These are phyloP conservation scores for Prunus fruticosa DNA, from an alignment of 306 rosid genomes.

Conservation along the genomic window DNA sequence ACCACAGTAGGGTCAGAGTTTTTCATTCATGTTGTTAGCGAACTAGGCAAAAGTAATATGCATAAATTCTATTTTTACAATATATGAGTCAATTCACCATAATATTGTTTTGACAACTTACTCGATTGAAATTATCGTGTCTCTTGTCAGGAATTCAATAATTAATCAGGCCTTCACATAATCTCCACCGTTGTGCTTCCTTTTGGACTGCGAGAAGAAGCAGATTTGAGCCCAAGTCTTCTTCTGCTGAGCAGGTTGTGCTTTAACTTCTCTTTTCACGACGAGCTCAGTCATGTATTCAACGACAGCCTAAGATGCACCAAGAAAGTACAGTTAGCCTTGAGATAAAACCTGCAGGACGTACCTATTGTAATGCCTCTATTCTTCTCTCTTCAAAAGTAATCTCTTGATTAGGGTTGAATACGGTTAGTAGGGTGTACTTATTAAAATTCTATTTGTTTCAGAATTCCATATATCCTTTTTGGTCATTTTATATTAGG, in stretches of 20 bases:
- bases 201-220: constrained; percentile 67
- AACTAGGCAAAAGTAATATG: constrained; percentile 24
- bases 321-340: constrained; percentile 20
- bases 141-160: constrained; percentile 15
- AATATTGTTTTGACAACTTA: constrained; percentile 31
- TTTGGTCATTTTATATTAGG: no score
- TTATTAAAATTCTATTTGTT: no score
- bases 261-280: constrained; percentile 51
- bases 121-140: constrained; percentile 28
- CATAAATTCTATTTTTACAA: neutral
- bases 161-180: constrained; percentile 50
- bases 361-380: neutral
- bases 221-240: constrained; percentile 77
- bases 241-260: constrained; percentile 57
- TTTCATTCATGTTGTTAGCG: no score
- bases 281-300: constrained; percentile 69
- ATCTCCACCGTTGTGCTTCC: constrained; percentile 59
- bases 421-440: no score
- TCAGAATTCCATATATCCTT: no score
- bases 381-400: neutral
- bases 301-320: constrained; percentile 77
- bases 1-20: no score
- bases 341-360: neutral
- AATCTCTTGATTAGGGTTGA: neutral
- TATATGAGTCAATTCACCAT: neutral